Base-by-base conservation (phyloP, 1,139 yeast species). In the Protomyces arabidopsidicola region DNA sequence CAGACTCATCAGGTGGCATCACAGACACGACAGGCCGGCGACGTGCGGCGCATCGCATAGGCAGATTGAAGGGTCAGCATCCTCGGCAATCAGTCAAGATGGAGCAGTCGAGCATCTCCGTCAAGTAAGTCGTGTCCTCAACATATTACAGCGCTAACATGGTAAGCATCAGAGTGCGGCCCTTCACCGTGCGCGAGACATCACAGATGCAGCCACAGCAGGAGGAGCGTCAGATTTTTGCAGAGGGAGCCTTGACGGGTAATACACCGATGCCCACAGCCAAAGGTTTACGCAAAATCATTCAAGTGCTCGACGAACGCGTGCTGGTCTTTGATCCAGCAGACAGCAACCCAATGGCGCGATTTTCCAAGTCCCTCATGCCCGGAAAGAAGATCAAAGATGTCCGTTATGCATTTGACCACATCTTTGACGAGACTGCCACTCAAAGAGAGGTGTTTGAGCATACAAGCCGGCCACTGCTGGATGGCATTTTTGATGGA, bases 241-340 rank as follows among this genome's bases (percentile, higher is more conserved):
- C 88, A 2, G 87, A 83, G 68, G 90, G 87, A 1, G 80, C 85
- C 22, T 75, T 83, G 12, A 68, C 74, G 20, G 68, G 67, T 36
- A 48, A 58, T 42, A 65, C 60, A 36, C 66, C 71, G 35, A 71
- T 66, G 60, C 74, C 71, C 65, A 72, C 75, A 12, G 86, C 85
- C 1, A 74, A 74, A 39, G 88, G 89, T 0, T 78, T 89, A 34
- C 79, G 95, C 57, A 87, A 86, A 69, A 82, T 90, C 45, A 81
- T 91, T 27, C 84, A 88, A 65, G 95, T 89, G 34, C 93, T 89
- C 2, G 97, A 90, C 76, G 96, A 89, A 70, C 79, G 84, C 68
- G 90, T 90, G 95, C 79, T 91, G 66, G 85, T 90, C 12, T 90
- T 91, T 73, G 97, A 90, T 74, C 97, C 97, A 0, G 86, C 90